Percentiles rank a stretch among this genome's conserved stretches.
Evolutionary conservation across 106 monocot species (phyloP).

Genomic region (Dioscorea alata): DNA sequence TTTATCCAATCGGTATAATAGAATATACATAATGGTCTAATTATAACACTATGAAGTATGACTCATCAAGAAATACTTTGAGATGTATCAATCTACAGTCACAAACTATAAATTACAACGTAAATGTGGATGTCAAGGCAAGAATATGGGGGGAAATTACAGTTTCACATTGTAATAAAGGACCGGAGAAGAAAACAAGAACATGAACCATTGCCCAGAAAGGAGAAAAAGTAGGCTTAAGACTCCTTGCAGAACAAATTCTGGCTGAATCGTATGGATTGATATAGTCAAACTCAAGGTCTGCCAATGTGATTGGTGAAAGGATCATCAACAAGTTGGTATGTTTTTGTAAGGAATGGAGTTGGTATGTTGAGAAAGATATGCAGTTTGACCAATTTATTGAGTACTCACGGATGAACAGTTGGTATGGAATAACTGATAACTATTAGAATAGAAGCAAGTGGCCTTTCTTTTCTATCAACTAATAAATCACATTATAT

Average conservation of each 20-base stretch:
- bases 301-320: slow-evolving; percentile 76
- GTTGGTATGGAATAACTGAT: too few relatives aligned
- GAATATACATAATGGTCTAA: not conserved
- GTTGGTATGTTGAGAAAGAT: too few relatives aligned
- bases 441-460: too few relatives aligned
- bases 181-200: slow-evolving; percentile 42
- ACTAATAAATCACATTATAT: too few relatives aligned
- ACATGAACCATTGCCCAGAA: slow-evolving; percentile 71
- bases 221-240: slow-evolving; percentile 60
- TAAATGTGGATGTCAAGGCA: too few relatives aligned
- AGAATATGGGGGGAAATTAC: slow-evolving; percentile 37
- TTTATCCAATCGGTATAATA: too few relatives aligned
- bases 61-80: too few relatives aligned
- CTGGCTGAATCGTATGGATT: slow-evolving; percentile 80
- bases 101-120: too few relatives aligned
- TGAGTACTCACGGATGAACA: too few relatives aligned
- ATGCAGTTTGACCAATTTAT: too few relatives aligned
- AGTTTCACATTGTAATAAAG: slow-evolving; percentile 62
- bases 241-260: slow-evolving; percentile 60
- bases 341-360: slow-evolving; percentile 86
- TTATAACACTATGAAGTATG: slow-evolving; percentile 17
- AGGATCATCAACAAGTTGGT: slow-evolving; percentile 82
- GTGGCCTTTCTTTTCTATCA: too few relatives aligned
- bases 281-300: slow-evolving; percentile 81
- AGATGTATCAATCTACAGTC: too few relatives aligned